A percentile compares a stretch with the other conserved stretches of the same genome.
phyloP scores from a whole-genome alignment of 108 stramenopile genomes.

The Aurantiochytrium sp. region DNA sequence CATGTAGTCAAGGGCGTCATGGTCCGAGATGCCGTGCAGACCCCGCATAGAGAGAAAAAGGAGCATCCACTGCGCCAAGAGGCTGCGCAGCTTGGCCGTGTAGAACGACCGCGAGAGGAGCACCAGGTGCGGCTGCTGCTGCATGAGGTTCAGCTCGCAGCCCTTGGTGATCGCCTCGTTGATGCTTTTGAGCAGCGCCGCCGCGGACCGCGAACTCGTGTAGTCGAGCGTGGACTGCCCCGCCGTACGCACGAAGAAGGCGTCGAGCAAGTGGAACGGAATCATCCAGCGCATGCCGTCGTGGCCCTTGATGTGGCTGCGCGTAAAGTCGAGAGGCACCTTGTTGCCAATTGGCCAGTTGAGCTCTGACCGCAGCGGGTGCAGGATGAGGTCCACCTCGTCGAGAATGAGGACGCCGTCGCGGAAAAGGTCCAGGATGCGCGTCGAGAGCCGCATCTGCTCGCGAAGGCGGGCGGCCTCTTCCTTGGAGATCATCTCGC shows the following conservation, averaged over 20 bases:
- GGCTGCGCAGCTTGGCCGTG: background rate
- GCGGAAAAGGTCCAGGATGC: background rate
- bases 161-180: slow-evolving; percentile 9
- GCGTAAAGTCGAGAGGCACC: slow-evolving; percentile 92
- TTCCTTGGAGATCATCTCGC: background rate
- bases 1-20: slow-evolving; percentile 15
- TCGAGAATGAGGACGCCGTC: slow-evolving; percentile 80
- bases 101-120: slow-evolving; percentile 35
- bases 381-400: slow-evolving; percentile 93
- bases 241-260: slow-evolving; percentile 6
- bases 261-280: slow-evolving; percentile 39
- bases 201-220: background rate
- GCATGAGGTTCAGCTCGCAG: background rate
- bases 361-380: slow-evolving; percentile 96
- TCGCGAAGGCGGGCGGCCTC: background rate
- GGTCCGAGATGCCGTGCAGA: background rate
- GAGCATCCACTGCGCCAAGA: slow-evolving; percentile 28
- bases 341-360: slow-evolving; percentile 98
- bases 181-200: background rate
- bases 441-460: background rate
- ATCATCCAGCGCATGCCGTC: slow-evolving; percentile 37
- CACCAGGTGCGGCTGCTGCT: slow-evolving; percentile 31
- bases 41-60: background rate
- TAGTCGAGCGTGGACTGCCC: background rate
- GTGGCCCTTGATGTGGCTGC: background rate